Base-by-base conservation (phyloP, 345 rosid genomes). In the Eucalyptus shirleyi region DNA sequence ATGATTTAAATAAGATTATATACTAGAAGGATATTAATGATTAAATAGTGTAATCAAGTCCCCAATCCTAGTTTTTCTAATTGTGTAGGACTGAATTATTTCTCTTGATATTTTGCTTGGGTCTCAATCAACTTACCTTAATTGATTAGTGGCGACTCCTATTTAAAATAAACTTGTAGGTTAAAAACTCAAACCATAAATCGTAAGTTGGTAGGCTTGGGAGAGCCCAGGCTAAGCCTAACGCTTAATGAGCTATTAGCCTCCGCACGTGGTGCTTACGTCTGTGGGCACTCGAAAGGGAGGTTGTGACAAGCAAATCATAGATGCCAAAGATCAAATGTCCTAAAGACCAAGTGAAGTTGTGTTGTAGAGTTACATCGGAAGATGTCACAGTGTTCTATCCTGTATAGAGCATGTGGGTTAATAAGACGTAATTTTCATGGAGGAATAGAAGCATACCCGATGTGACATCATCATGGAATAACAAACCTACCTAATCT, bases 61-160 rank as follows among this genome's bases (percentile, higher is more conserved):
- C 0, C 0, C 0, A 0, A 53, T 53, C 5, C 10, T 53, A 53
- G 4, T 53, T 53, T 53, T 19, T 19, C 4, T 53, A 2, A 1
- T 53, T 53, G 10, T 0, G 59, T 0, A 8, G 2, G 56, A 53
- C 0, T 53, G 24, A 53, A 53, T 0, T 53, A 53, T 53, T 53
- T 53, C 2, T 53, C 5, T 0, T 1, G 2, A 53, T 53, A 53
- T 53, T 53, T 53, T 0, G 0, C 11, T 53, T 19, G 5, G 59
- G 5, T 53, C 9, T 51, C 6, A 53, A 19, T 53, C 1, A 53
- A 53, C 26, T 53, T 5, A 19, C 2, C 4, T 0, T 53, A 19
- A 53, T 53, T 0, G 11, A 19, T 53, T 53, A 53, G 26, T 8
- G 9, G 11, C 2, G 5, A 4, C 5, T 53, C 5, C 0, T 53